Percentiles rank a stretch among this genome's conserved stretches.
Evolutionary conservation across 495 filamentous ascomycete genomes (phyloP).

Genomic region (Penicillium goetzii): DNA sequence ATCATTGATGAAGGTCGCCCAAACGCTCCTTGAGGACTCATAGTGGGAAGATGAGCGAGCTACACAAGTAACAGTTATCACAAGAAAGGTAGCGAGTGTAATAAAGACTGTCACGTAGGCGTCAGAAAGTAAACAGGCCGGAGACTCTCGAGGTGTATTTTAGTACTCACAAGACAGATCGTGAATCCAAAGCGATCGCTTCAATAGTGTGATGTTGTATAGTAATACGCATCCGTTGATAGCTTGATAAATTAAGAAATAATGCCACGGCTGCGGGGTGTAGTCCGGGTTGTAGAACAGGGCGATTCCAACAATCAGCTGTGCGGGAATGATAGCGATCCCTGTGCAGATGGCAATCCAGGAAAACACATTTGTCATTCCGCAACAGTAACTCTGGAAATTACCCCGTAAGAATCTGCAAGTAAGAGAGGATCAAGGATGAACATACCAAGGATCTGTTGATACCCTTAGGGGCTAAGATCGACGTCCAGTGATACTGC

Average conservation of each 20-base stretch:
- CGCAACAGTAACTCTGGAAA: constrained; percentile 34
- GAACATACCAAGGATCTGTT: constrained; percentile 16
- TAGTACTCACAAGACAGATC: constrained; percentile 31
- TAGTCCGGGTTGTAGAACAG: constrained; percentile 28
- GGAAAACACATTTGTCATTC: constrained; percentile 28
- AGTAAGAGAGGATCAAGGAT: not conserved
- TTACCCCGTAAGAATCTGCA: not conserved
- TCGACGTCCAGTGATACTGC: constrained; percentile 46
- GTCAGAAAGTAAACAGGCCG: not conserved
- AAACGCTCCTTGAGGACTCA: constrained; percentile 28
- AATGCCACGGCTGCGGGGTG: constrained; percentile 33
- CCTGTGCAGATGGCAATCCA: constrained; percentile 33
- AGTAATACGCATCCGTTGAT: constrained; percentile 26
- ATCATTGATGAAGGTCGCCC: constrained; percentile 34
- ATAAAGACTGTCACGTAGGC: constrained; percentile 17
- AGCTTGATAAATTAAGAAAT: constrained; percentile 48
- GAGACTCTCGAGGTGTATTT: not conserved
- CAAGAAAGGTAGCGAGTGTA: constrained; percentile 22
- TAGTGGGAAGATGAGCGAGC: constrained; percentile 26
- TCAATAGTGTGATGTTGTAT: constrained; percentile 32
- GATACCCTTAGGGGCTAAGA: constrained; percentile 29
- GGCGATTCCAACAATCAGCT: constrained; percentile 28
- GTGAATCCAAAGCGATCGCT: constrained; percentile 33
- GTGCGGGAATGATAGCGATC: constrained; percentile 28
- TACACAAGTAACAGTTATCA: constrained; percentile 33